Conservation (phyloP, 148 eudicot species). For the Vaccinium macrocarpon region DNA sequence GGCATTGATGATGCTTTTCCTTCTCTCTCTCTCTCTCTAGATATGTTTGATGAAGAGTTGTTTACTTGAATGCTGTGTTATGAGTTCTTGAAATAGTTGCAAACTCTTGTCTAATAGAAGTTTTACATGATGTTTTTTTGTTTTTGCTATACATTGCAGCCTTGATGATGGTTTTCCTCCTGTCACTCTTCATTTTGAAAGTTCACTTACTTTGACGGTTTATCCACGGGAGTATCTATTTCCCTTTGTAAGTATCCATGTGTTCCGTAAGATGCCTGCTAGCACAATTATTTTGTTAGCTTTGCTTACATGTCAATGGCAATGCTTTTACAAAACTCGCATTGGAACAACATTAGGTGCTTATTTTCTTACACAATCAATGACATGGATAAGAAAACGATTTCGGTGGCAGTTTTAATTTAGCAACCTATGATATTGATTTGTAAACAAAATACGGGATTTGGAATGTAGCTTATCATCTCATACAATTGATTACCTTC, state of each 20-base stretch:
- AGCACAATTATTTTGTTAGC: background rate
- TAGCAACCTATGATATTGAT: background rate
- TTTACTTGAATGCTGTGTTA: background rate
- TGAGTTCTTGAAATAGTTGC: background rate
- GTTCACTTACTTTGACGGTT: slow-evolving; percentile 63
- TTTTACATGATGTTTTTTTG: background rate
- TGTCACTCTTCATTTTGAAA: slow-evolving; percentile 64
- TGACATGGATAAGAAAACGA: background rate
- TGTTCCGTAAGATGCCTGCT: slow-evolving; percentile 12
- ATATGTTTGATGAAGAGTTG: background rate
- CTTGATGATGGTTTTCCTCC: slow-evolving; percentile 89
- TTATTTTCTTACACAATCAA: background rate
- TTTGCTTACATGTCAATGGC: background rate
- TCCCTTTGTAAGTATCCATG: slow-evolving; percentile 64
- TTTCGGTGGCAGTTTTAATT: background rate
- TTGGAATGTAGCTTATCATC: background rate
- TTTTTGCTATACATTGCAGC: slow-evolving; percentile 38
- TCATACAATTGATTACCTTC: background rate
- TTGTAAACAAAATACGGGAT: background rate
- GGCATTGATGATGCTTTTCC: slow-evolving; percentile 32
- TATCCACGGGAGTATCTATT: slow-evolving; percentile 81
- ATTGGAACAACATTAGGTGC: background rate
- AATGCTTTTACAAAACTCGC: background rate
- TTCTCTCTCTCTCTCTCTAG: background rate
- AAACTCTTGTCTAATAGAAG: slow-evolving; percentile 1